These are phyloP conservation scores for Saccharomycopsis malanga DNA, from an alignment of 805 yeast species.

Conservation along the genomic window DNA sequence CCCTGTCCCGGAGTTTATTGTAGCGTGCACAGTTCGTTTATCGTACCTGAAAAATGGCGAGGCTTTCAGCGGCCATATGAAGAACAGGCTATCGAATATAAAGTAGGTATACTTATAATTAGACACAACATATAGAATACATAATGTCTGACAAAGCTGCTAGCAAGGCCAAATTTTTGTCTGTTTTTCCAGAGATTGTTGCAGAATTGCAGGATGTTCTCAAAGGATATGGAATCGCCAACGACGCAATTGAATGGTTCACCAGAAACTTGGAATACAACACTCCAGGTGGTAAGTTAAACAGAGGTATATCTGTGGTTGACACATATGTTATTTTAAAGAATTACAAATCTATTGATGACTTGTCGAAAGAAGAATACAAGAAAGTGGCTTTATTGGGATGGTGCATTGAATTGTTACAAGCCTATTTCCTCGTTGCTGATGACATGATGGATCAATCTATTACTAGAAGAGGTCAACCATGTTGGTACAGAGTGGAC, in stretches of 20 bases:
- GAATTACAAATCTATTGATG: conserved; percentile 49
- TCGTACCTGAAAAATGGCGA: too few relatives aligned
- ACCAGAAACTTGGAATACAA: conserved; percentile 67
- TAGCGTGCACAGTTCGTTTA: too few relatives aligned
- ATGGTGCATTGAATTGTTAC: conserved; percentile 91
- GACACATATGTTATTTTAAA: conserved; percentile 84
- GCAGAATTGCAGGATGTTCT: conserved; percentile 62
- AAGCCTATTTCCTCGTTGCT: conserved; percentile 94
- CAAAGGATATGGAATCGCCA: conserved; percentile 68
- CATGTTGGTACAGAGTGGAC: conserved; percentile 87
- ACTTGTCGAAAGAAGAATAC: conserved; percentile 62
- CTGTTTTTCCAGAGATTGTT: conserved; percentile 70
- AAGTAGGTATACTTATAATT: too few relatives aligned
- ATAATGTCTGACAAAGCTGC: conserved; percentile 22
- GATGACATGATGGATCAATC: conserved; percentile 98
- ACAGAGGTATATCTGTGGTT: conserved; percentile 92
- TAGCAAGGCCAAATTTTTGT: conserved; percentile 49
- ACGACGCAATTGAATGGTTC: conserved; percentile 84
- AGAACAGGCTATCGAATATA: too few relatives aligned
- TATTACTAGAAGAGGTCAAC: conserved; percentile 96
- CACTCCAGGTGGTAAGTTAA: conserved; percentile 93
- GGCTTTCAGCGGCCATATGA: too few relatives aligned
- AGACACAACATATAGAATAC: too few relatives aligned
- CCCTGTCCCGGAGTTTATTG: too few relatives aligned
- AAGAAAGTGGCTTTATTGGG: conserved; percentile 83